Base-by-base conservation (phyloP, 129 eudicot species). In the Mikania micrantha region DNA sequence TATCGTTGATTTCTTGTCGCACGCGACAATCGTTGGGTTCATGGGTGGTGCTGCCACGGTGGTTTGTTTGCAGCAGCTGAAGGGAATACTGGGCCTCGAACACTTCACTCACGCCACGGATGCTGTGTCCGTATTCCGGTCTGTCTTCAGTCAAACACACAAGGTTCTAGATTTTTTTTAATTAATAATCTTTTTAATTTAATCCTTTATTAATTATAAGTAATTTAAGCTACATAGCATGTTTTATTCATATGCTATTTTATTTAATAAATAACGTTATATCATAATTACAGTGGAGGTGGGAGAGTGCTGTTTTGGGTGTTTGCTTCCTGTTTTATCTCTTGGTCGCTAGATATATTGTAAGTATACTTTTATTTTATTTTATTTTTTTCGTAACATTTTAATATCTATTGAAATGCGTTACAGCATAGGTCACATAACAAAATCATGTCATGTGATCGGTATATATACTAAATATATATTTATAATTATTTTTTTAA, bases 11-110 rank as follows among this genome's bases (percentile, higher is more conserved):
- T 88, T 88, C 71, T 78, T 92, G 29, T 92, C 98, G 5, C 98
- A 92, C 54, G 96, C 98, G 65, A 88, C 98, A 0, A 88, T 93
- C 58, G 90, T 93, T 7, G 98, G 98, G 77, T 93, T 93, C 72
- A 93, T 93, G 98, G 95, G 83, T 0, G 98, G 98, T 27, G 96
- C 96, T 19, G 98, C 98, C 5, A 93, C 98, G 1, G 98, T 93
- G 50, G 98, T 93, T 42, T 66, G 81, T 39, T 81, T 93, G 20
- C 98, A 93, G 27, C 98, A 93, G 69, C 67, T 93, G 2, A 93
- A 93, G 74, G 96, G 98, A 9, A 74, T 93, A 41, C 56, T 93
- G 12, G 98, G 98, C 5, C 80, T 93, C 2, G 81, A 72, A 27
- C 96, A 93, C 34, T 93, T 93, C 48, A 93, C 98, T 22, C 96